Conservation (phyloP, 2,329 filamentous ascomycete species). For the Colletotrichum lini region DNA sequence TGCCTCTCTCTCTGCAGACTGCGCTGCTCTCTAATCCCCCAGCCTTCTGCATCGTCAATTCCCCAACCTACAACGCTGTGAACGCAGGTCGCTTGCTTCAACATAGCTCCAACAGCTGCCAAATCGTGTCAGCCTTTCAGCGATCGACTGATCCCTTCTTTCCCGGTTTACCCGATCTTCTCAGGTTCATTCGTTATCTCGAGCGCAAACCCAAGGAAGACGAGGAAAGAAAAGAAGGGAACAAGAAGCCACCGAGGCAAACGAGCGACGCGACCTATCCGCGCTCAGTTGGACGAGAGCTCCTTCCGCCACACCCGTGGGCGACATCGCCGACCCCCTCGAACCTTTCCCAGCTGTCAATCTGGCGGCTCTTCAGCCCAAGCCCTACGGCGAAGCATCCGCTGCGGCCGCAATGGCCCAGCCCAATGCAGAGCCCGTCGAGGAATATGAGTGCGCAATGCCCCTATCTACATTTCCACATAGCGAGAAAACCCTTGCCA, state of each 20-base stretch:
- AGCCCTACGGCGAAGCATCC: conserved; percentile 74
- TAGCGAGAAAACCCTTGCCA: conserved; percentile 4
- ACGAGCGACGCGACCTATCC: conserved; percentile 18
- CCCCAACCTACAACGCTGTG: conserved; percentile 8
- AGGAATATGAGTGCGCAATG: conserved; percentile 75
- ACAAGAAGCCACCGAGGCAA: conserved; percentile 22
- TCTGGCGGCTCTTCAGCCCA: conserved; percentile 74
- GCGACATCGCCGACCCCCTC: conserved; percentile 38
- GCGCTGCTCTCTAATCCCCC: background rate
- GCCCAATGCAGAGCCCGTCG: conserved; percentile 73
- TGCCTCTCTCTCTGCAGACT: background rate
- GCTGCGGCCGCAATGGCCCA: conserved; percentile 80
- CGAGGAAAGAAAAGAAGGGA: background rate
- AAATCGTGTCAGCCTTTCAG: background rate
- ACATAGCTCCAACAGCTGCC: background rate
- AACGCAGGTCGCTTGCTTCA: background rate
- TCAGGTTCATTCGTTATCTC: background rate
- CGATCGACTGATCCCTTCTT: background rate
- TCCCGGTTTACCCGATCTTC: conserved; percentile 7
- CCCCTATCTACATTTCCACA: conserved; percentile 18
- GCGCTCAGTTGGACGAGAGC: conserved; percentile 29
- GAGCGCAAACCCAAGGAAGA: conserved; percentile 13
- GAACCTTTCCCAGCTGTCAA: conserved; percentile 59
- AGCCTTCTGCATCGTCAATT: conserved; percentile 22
- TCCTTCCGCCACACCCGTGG: conserved; percentile 21